phyloP scores from a whole-genome alignment of 2,329 filamentous ascomycete genomes.

The Ambrosiella cleistominuta region DNA sequence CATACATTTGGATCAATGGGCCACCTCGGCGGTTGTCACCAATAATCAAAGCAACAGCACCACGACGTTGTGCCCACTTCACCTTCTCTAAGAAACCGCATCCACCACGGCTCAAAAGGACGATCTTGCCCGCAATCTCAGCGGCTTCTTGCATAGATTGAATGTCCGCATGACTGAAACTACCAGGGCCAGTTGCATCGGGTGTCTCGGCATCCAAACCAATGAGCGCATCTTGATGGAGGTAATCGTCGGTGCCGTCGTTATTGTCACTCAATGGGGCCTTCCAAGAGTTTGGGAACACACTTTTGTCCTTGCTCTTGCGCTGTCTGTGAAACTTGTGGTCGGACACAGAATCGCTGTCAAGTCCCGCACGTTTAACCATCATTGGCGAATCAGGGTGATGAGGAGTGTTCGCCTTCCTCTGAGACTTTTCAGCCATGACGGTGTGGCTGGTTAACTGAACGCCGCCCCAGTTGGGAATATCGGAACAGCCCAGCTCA shows the following conservation, averaged over 20 bases:
- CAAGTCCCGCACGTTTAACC: background rate
- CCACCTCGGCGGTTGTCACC: conserved; percentile 84
- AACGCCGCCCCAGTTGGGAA: conserved; percentile 60
- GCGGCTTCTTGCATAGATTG: conserved; percentile 80
- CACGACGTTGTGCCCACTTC: conserved; percentile 86
- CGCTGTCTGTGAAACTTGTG: background rate
- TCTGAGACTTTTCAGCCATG: background rate
- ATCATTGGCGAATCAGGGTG: background rate
- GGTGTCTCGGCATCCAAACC: conserved; percentile 15
- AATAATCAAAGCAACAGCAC: conserved; percentile 77
- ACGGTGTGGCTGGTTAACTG: conserved; percentile 19
- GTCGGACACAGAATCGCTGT: conserved; percentile 15
- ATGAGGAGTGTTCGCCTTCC: background rate
- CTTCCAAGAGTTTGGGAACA: conserved; percentile 15
- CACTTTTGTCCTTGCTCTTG: background rate
- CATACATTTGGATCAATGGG: conserved; percentile 91
- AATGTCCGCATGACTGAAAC: conserved; percentile 65
- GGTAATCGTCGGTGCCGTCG: conserved; percentile 73
- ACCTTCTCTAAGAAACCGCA: conserved; percentile 96
- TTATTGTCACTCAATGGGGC: conserved; percentile 23
- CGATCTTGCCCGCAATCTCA: conserved; percentile 85
- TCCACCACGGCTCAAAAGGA: conserved; percentile 76
- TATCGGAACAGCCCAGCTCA: conserved; percentile 87
- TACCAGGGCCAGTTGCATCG: conserved; percentile 23
- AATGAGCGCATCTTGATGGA: conserved; percentile 37